These are phyloP conservation scores for Entonaema liquescens DNA, from an alignment of 495 filamentous ascomycete genomes.

Conservation along the genomic window DNA sequence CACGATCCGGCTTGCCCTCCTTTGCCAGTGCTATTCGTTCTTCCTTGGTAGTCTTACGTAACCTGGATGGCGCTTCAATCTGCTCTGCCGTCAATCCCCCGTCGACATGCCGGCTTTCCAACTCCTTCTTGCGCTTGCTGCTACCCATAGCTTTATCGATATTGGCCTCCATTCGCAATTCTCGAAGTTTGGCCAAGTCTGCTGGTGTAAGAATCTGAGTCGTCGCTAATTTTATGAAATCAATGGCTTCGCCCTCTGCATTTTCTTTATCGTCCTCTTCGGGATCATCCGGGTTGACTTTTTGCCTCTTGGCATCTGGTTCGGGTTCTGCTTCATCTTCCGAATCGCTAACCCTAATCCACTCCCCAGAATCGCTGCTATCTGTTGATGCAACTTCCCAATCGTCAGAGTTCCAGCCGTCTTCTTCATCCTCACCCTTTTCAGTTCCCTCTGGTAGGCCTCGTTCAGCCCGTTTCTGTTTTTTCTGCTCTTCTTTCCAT, in stretches of 20 bases:
- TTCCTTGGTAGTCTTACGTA: constrained; percentile 78
- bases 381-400: constrained; percentile 88
- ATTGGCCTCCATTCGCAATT: constrained; percentile 77
- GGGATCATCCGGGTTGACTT: constrained; percentile 46
- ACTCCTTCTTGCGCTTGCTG: constrained; percentile 58
- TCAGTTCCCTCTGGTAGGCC: constrained; percentile 61
- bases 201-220: constrained; percentile 90
- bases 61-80: constrained; percentile 78
- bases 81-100: constrained; percentile 86
- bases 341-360: constrained; percentile 90
- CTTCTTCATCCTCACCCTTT: constrained; percentile 61
- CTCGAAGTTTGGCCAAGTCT: constrained; percentile 89
- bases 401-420: constrained; percentile 76
- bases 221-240: constrained; percentile 76
- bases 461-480: constrained; percentile 72
- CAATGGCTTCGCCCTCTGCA: constrained; percentile 47
- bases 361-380: constrained; percentile 81
- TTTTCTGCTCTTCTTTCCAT: constrained; percentile 91
- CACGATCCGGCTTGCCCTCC: constrained; percentile 75
- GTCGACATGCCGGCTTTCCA: constrained; percentile 71
- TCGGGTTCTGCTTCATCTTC: constrained; percentile 75
- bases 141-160: constrained; percentile 69
- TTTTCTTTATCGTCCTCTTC: constrained; percentile 55
- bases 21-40: constrained; percentile 81
- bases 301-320: constrained; percentile 70